Evolutionary conservation across 345 rosid genomes (phyloP).

Genomic region (Nasturtium officinale): DNA sequence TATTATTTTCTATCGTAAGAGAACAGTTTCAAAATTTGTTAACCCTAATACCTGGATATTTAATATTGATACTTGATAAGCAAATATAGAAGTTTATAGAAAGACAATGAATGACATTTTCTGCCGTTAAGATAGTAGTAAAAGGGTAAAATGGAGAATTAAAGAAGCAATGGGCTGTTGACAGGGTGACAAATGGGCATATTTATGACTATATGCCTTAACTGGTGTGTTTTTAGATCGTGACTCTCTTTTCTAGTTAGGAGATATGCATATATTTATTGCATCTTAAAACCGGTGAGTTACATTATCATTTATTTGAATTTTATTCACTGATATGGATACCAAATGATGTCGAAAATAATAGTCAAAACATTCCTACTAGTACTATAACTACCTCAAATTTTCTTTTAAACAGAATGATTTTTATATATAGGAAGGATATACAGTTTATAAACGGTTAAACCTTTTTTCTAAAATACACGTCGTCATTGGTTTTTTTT

Average conservation of each 20-base stretch:
- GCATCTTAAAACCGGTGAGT: background rate
- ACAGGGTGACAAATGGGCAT: conserved; percentile 18
- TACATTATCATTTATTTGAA: background rate
- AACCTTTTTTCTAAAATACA: too few relatives aligned
- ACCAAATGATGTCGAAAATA: background rate
- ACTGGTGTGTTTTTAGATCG: conserved; percentile 13
- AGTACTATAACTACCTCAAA: too few relatives aligned
- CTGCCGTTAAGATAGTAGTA: background rate
- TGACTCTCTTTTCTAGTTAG: conserved; percentile 29
- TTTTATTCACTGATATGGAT: background rate
- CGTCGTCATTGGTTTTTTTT: too few relatives aligned
- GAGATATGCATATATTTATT: conserved; percentile 27
- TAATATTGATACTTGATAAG: background rate
- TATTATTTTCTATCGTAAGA: background rate
- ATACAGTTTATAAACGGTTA: too few relatives aligned
- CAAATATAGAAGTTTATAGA: background rate
- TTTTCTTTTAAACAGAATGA: too few relatives aligned
- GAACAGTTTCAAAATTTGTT: too few relatives aligned
- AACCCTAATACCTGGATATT: background rate
- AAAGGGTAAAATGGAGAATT: conserved; percentile 29
- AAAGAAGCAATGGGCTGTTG: background rate
- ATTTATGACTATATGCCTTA: conserved; percentile 12
- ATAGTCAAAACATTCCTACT: background rate
- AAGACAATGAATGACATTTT: background rate
- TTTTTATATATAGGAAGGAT: too few relatives aligned